Conservation (phyloP, 495 filamentous ascomycete genomes). For the Sordaria brevicollis region DNA sequence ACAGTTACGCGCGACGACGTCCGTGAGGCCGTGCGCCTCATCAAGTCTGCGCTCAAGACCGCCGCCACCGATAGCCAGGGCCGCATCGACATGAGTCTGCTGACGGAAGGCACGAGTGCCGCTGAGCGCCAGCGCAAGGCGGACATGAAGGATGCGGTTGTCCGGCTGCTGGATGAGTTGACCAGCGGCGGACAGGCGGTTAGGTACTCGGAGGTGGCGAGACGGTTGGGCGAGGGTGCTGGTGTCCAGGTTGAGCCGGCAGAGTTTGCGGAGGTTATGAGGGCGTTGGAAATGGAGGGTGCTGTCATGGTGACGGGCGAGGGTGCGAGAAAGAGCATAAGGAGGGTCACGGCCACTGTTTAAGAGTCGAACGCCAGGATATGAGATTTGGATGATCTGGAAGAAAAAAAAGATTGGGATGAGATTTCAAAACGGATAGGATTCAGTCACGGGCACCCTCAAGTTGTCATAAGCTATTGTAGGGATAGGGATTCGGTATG, state of each 20-base stretch:
- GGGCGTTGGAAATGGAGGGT: slow-evolving; percentile 76
- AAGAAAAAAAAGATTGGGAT: background rate
- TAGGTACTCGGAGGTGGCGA: slow-evolving; percentile 67
- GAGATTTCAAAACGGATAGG: too few species aligned
- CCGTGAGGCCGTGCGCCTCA: slow-evolving; percentile 81
- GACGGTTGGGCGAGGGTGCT: slow-evolving; percentile 62
- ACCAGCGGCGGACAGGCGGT: slow-evolving; percentile 53
- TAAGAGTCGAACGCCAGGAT: slow-evolving; percentile 6
- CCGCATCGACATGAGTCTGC: slow-evolving; percentile 89
- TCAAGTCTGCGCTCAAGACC: slow-evolving; percentile 91
- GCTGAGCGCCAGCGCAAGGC: slow-evolving; percentile 69
- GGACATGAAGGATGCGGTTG: slow-evolving; percentile 73
- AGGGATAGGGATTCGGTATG: background rate
- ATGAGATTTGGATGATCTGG: background rate
- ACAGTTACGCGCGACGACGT: slow-evolving; percentile 77
- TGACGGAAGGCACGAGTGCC: slow-evolving; percentile 84
- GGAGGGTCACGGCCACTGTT: slow-evolving; percentile 52
- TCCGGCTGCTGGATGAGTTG: slow-evolving; percentile 70
- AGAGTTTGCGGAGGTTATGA: slow-evolving; percentile 75
- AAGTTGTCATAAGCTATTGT: background rate
- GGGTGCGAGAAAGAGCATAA: slow-evolving; percentile 69
- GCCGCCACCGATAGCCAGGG: slow-evolving; percentile 91
- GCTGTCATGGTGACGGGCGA: slow-evolving; percentile 72
- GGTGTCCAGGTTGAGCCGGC: slow-evolving; percentile 59
- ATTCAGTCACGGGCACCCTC: background rate